Conservation (phyloP, 1,284 basidiomycete genomes). For the Ustilago crameri region DNA sequence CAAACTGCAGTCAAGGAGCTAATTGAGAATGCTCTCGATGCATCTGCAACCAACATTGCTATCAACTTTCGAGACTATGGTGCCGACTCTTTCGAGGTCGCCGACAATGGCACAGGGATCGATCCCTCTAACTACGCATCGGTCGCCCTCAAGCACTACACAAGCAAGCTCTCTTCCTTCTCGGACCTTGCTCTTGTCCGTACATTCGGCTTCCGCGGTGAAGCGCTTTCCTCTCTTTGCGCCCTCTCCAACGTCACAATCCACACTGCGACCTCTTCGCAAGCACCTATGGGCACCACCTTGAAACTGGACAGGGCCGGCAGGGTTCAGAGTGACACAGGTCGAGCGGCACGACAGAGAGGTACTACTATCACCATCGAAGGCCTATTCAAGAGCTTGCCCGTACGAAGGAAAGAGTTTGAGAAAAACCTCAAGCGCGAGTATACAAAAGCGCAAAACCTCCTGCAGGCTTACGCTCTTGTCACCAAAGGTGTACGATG, state of each 20-base stretch:
- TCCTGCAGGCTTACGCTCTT: conserved; percentile 90
- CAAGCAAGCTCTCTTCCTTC: conserved; percentile 86
- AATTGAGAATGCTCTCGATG: conserved; percentile 94
- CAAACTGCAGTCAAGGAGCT: conserved; percentile 94
- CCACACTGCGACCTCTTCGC: conserved; percentile 57
- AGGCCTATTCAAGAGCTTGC: conserved; percentile 82
- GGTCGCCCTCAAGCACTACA: conserved; percentile 88
- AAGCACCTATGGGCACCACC: conserved; percentile 64
- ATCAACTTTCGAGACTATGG: conserved; percentile 91
- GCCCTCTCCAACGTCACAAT: conserved; percentile 76
- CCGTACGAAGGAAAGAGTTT: conserved; percentile 91
- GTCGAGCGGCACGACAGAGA: conserved; percentile 77
- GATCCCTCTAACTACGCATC: conserved; percentile 77
- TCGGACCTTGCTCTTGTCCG: conserved; percentile 79
- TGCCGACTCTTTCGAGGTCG: conserved; percentile 83
- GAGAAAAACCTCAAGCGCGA: conserved; percentile 90
- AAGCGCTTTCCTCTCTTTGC: conserved; percentile 92
- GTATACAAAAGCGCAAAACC: conserved; percentile 82
- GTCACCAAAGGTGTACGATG: conserved; percentile 78
- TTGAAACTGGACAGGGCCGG: conserved; percentile 56
- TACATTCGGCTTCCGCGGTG: conserved; percentile 96
- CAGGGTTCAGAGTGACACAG: conserved; percentile 49
- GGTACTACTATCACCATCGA: conserved; percentile 86
- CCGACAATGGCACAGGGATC: conserved; percentile 93
- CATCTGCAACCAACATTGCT: conserved; percentile 86